Base-by-base conservation (phyloP, 495 filamentous ascomycete species). In the Aspergillus taichungensis region DNA sequence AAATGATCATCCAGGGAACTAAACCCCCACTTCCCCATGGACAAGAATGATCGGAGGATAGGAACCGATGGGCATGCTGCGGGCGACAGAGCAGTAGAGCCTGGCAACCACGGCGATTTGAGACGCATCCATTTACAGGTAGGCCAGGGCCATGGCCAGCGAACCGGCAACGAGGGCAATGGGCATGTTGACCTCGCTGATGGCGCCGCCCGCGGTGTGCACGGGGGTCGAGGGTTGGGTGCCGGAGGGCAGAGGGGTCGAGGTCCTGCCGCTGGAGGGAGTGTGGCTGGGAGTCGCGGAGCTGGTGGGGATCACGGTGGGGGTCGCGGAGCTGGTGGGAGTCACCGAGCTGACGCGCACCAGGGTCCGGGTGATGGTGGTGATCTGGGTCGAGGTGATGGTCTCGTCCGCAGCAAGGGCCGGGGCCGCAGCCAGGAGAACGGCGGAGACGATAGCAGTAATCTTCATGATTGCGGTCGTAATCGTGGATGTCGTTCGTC, bases 71-170 rank as follows among this genome's bases (percentile, higher is more conserved):
- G 18, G 18, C 18, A 24, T n/a, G n/a, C 18, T 24, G 18, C 18
- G 18, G 18, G 18, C 18, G 18, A 24, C 1, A 24, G 18, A 24
- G 4, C 18, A 24, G 18, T 24, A 24, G 18, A 24, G 18, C 18
- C 18, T 4, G 18, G 18, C 18, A 24, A 28, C 36, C 18, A 8
- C 11, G 13, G 47, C 39, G 28, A 8, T 7, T 27, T 24, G 32
- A 38, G 43, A 38, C 31, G 44, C 34, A 42, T 31, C 18, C 32
- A 46, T 45, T 61, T 53, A 71, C 33, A 67, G 50, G 42, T 53
- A 50, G 43, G 62, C 67, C 59, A 71, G 36, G 50, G 65, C 47
- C 47, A 71, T 52, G 38, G 66, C 66, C 13, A 71, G 44, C 24
- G 63, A 69, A 32, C 67, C 66, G 1, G 64, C 64, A 13, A 61